Evolutionary conservation across 108 stramenopile genomes (phyloP).

Genomic region (Parmales sp.): DNA sequence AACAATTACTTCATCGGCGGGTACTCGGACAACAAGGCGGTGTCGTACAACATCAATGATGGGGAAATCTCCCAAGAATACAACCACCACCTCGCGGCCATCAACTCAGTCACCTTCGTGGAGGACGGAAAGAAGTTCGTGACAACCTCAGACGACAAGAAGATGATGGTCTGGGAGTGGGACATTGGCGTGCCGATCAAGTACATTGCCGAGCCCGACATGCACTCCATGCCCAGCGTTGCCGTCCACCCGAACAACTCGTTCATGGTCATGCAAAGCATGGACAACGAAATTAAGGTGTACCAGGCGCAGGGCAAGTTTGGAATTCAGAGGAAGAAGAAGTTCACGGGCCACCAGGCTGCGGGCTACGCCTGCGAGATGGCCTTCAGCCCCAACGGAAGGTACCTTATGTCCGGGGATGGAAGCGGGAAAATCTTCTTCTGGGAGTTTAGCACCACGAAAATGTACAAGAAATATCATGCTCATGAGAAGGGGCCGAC

Average conservation of each 20-base stretch:
- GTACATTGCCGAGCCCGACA: constrained; percentile 95
- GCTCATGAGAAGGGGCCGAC: constrained; percentile 89
- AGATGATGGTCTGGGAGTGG: constrained; percentile 96
- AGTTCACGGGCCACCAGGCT: constrained; percentile 86
- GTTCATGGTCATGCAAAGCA: constrained; percentile 73
- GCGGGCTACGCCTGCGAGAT: constrained; percentile 94
- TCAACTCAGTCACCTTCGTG: constrained; percentile 90
- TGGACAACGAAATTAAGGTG: constrained; percentile 91
- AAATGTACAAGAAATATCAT: constrained; percentile 29
- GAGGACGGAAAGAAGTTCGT: constrained; percentile 88
- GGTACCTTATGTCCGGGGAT: constrained; percentile 88
- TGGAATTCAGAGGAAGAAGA: constrained; percentile 76
- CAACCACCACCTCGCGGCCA: constrained; percentile 93
- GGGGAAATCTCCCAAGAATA: constrained; percentile 96
- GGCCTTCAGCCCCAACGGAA: constrained; percentile 81
- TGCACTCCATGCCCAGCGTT: constrained; percentile 95
- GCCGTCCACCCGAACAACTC: constrained; percentile 70
- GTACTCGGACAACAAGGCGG: constrained; percentile 86
- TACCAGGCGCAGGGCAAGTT: constrained; percentile 76
- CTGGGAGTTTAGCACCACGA: constrained; percentile 89
- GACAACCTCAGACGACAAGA: constrained; percentile 93
- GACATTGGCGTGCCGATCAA: constrained; percentile 98
- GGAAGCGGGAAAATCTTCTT: constrained; percentile 85
- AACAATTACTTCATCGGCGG: constrained; percentile 90
- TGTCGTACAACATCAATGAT: constrained; percentile 77